Conservation (phyloP, 2,329 filamentous ascomycete genomes). For the Cryphonectria japonica region DNA sequence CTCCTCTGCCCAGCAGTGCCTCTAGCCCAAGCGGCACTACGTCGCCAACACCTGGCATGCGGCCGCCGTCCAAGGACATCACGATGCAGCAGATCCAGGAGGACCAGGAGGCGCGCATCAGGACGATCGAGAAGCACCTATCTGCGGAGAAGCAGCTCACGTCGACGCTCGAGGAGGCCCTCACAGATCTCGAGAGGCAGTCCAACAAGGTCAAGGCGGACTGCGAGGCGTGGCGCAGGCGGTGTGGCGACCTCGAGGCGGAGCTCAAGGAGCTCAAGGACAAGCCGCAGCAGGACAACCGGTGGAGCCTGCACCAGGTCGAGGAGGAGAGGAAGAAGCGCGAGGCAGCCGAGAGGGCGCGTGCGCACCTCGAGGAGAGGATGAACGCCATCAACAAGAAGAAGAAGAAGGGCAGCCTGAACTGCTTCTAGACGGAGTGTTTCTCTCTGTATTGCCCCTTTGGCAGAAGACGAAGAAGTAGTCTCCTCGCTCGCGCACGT, state of each 20-base stretch:
- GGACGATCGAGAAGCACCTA: slow-evolving; percentile 95
- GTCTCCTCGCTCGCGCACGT: background rate
- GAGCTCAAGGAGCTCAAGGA: slow-evolving; percentile 71
- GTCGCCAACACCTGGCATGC: slow-evolving; percentile 60
- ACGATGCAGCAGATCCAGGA: slow-evolving; percentile 80
- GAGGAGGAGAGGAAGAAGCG: slow-evolving; percentile 96
- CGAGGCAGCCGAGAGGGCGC: slow-evolving; percentile 84
- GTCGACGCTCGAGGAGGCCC: slow-evolving; percentile 89
- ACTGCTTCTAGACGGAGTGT: slow-evolving; percentile 77
- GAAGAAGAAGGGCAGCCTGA: slow-evolving; percentile 93
- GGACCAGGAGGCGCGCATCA: slow-evolving; percentile 92
- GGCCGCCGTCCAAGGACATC: slow-evolving; percentile 82
- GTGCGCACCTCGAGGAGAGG: slow-evolving; percentile 87
- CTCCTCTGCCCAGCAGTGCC: slow-evolving; percentile 72
- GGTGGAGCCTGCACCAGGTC: slow-evolving; percentile 81
- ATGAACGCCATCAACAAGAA: slow-evolving; percentile 93
- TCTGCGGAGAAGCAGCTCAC: slow-evolving; percentile 96
- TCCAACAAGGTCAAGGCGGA: slow-evolving; percentile 91
- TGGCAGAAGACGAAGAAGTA: background rate
- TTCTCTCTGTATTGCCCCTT: background rate
- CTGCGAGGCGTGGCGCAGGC: slow-evolving; percentile 88
- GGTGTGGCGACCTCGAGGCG: slow-evolving; percentile 73
- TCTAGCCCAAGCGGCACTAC: slow-evolving; percentile 33
- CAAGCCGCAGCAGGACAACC: slow-evolving; percentile 56
- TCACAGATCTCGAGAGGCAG: slow-evolving; percentile 90